phyloP scores from a whole-genome alignment of 73 alveolate species.

The Paramecium bursaria region DNA sequence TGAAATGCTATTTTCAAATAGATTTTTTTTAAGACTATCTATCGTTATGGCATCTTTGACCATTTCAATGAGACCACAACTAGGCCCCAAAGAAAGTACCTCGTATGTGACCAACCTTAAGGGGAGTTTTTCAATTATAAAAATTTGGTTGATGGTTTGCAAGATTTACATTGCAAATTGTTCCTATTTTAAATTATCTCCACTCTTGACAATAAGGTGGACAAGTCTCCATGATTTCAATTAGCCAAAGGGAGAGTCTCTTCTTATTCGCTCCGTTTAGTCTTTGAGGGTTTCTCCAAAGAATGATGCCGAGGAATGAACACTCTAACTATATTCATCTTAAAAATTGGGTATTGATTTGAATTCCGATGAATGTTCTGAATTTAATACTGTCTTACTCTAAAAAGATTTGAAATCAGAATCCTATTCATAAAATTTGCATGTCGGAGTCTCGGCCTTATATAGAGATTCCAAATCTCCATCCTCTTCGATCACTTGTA shows the following conservation, averaged over 20 bases:
- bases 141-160: conserved; percentile 77
- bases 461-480: conserved; percentile 19
- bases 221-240: conserved; percentile 66
- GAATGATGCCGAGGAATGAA: not conserved
- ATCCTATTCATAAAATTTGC: not conserved
- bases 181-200: conserved; percentile 78
- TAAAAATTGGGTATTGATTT: not conserved
- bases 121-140: conserved; percentile 74
- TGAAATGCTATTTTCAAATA: conserved; percentile 25
- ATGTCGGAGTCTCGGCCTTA: too few species aligned
- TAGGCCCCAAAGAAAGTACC: conserved; percentile 88
- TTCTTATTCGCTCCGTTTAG: conserved; percentile 40
- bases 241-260: conserved; percentile 55
- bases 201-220: conserved; percentile 70
- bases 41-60: conserved; percentile 86
- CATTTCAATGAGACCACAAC: conserved; percentile 90
- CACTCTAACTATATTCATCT: not conserved
- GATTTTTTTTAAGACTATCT: conserved; percentile 84
- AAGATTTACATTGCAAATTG: conserved; percentile 82
- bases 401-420: conserved; percentile 4
- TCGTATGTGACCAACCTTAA: conserved; percentile 86
- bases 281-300: conserved; percentile 67
- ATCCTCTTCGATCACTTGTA: conserved; percentile 36
- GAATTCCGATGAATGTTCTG: not conserved
- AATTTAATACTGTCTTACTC: not conserved